These are phyloP conservation scores for Zymoseptoria crescenta DNA, from an alignment of 2,329 filamentous ascomycete genomes.

Conservation along the genomic window DNA sequence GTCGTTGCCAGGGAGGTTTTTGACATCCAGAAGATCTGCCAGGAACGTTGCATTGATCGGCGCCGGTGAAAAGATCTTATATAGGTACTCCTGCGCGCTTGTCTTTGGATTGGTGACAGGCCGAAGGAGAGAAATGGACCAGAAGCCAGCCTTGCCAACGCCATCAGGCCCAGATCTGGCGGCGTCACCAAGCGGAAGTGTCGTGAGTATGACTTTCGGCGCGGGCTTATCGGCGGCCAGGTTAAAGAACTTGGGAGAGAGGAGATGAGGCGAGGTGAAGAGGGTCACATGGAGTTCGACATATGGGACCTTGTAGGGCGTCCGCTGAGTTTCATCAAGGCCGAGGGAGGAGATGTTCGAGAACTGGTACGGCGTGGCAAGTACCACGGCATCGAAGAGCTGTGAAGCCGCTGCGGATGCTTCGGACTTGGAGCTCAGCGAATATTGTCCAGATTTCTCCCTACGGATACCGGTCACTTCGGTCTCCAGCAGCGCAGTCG, in stretches of 20 bases:
- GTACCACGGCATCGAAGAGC: conserved; percentile 53
- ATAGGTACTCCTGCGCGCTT: conserved; percentile 45
- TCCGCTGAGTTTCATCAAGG: conserved; percentile 38
- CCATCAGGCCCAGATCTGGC: conserved; percentile 43
- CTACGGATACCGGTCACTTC: conserved; percentile 53
- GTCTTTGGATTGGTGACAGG: conserved; percentile 47
- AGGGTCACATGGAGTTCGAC: conserved; percentile 82
- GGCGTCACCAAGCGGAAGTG: conserved; percentile 56
- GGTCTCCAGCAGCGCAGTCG: conserved; percentile 57
- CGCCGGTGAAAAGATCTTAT: conserved; percentile 58
- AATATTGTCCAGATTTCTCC: conserved; percentile 32
- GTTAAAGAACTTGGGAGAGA: conserved; percentile 67
- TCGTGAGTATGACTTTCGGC: conserved; percentile 75
- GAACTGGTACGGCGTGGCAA: conserved; percentile 79
- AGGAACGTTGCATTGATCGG: conserved; percentile 43
- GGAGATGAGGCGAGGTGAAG: conserved; percentile 66
- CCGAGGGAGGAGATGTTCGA: conserved; percentile 49
- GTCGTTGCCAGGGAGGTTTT: conserved; percentile 11
- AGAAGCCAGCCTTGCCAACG: conserved; percentile 71
- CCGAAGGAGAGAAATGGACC: conserved; percentile 70
- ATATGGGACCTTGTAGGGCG: conserved; percentile 76
- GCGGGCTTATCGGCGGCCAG: conserved; percentile 50
- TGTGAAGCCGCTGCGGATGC: conserved; percentile 1
- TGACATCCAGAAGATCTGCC: conserved; percentile 38
- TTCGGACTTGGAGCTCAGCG: conserved; percentile 33